These are phyloP conservation scores for Phalaenopsis aphrodite DNA, from an alignment of 106 monocot species.

Conservation along the genomic window DNA sequence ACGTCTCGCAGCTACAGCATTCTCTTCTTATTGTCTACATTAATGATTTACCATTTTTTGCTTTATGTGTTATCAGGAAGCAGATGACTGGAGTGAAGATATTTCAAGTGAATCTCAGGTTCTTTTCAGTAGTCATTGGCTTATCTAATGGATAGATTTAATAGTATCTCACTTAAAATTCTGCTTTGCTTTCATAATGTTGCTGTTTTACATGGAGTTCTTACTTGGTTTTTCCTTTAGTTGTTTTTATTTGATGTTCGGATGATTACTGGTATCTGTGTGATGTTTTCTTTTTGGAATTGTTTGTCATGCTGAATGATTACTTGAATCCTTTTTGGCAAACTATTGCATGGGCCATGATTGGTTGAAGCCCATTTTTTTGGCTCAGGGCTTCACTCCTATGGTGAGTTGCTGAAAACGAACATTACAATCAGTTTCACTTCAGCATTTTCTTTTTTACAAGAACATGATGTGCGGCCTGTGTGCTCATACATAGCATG, in stretches of 20 bases:
- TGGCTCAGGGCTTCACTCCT: neutral
- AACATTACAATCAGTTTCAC: neutral
- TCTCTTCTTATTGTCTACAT: neutral
- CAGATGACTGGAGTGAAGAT: slow-evolving; percentile 4
- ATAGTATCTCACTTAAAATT: neutral
- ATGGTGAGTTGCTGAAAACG: neutral
- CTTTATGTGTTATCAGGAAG: neutral
- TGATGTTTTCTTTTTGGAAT: too few species aligned
- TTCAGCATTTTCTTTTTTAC: neutral
- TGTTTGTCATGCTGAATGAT: neutral
- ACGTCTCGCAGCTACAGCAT: neutral
- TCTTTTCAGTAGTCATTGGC: neutral
- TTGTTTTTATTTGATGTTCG: neutral
- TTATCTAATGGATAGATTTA: neutral
- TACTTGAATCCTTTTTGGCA: neutral
- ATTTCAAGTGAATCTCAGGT: slow-evolving; percentile 7
- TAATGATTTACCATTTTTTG: neutral
- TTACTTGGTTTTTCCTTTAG: neutral
- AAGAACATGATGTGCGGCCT: neutral
- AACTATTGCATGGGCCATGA: neutral
- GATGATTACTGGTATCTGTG: too few species aligned
- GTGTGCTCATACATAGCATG: neutral
- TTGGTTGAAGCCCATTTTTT: neutral
- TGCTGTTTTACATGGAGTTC: neutral
- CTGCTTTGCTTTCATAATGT: neutral